These are phyloP conservation scores for Trebouxiophyceae sp. DNA, from an alignment of 163 green algal genomes.

Conservation along the genomic window DNA sequence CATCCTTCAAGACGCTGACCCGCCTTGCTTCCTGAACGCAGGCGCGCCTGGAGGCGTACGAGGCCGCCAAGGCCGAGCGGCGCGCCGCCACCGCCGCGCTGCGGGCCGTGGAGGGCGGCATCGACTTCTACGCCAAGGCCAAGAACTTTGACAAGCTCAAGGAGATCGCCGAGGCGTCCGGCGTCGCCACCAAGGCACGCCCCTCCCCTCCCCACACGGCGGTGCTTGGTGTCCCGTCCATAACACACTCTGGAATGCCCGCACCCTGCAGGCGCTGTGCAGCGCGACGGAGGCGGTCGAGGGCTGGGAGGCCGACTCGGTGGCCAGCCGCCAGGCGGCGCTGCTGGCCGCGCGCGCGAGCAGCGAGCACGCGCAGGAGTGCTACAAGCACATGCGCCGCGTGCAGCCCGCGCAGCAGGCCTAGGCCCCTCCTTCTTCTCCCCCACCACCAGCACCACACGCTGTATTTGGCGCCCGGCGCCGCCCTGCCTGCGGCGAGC, in stretches of 20 bases:
- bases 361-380: constrained; percentile 10
- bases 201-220: background rate
- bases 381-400: constrained; percentile 18
- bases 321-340: constrained; percentile 8
- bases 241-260: background rate
- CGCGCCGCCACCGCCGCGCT: constrained; percentile 9
- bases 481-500: too few species aligned
- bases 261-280: constrained; percentile 1
- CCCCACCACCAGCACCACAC: too few species aligned
- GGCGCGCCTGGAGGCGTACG: constrained; percentile 1
- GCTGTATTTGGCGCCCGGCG: too few species aligned
- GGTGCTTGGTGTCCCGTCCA: background rate
- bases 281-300: constrained; percentile 6
- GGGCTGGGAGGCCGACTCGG: constrained; percentile 8
- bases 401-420: constrained; percentile 8
- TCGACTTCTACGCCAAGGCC: constrained; percentile 11
- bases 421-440: too few species aligned
- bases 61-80: constrained; percentile 7
- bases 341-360: constrained; percentile 8
- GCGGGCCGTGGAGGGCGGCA: constrained; percentile 17
- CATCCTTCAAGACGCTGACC: too few species aligned
- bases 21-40: background rate
- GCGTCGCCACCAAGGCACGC: constrained; percentile 12
- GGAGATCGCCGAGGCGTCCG: constrained; percentile 18
- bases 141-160: constrained; percentile 17